Conservation (phyloP, 1,284 basidiomycete species). For the Rhizopogon parksii region DNA sequence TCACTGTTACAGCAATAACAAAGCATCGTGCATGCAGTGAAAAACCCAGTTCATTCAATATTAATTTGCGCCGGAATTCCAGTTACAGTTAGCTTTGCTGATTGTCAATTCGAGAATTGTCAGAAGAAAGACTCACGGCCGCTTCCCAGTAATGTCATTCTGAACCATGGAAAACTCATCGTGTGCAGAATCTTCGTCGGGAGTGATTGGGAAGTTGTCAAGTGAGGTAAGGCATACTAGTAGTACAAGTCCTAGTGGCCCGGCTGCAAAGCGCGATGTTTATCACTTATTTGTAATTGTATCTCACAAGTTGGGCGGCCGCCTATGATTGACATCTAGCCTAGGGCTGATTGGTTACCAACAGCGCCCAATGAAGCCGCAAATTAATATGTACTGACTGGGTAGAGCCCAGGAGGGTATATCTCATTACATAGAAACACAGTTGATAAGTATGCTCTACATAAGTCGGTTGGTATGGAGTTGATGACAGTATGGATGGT, state of each 20-base stretch:
- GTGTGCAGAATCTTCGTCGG: not conserved
- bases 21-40: not conserved
- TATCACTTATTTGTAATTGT: not conserved
- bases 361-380: too few relatives aligned
- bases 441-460: not conserved
- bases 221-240: not conserved
- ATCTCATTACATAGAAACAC: not conserved
- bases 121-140: constrained; percentile 37
- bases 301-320: not conserved
- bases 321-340: too few relatives aligned
- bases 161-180: constrained; percentile 47
- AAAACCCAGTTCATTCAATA: not conserved
- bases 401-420: not conserved
- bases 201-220: not conserved
- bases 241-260: too few relatives aligned
- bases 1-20: constrained; percentile 34
- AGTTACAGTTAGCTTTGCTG: not conserved
- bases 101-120: not conserved
- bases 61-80: not conserved
- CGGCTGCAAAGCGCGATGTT: not conserved
- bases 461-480: not conserved
- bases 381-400: not conserved
- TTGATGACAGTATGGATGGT: not conserved
- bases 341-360: too few relatives aligned
- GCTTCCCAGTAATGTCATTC: constrained; percentile 37